Base-by-base conservation (phyloP, 2,329 filamentous ascomycete species). In the Sporothrix curviconia region DNA sequence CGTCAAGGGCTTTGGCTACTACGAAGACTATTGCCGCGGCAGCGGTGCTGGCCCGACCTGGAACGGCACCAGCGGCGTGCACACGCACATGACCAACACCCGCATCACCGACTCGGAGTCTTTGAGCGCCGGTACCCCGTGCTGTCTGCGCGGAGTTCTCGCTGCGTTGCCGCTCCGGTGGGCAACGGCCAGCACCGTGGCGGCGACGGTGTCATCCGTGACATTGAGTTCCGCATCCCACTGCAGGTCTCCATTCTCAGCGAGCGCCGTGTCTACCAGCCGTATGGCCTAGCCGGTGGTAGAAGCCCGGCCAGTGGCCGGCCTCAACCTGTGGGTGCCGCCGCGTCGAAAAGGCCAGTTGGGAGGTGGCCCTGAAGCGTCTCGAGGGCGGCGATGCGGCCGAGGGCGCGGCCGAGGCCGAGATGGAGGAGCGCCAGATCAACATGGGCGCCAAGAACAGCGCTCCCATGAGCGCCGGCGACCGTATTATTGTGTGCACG, bases 241-340 rank as follows among this genome's bases (percentile, higher is more conserved):
- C 80, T 94, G 5, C 86, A 91, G 69, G 87, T 89, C 14, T 87
- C 83, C 1, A 92, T 95, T 25, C 73, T 95, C 7, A 88, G 84
- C 6, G 90, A 95, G 70, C 71, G 90, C 17, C 74, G 90, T 30
- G 87, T 92, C 0, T 85, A 88, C 61, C 78, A 82, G 54, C 90
- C 90, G 1, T 96, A 92, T 64, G 92, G 92, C 0, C 78, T 96
- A 59, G 85, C 84, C 22, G 92, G 92, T 0, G 92, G 92, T 3
- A n/a, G n/a, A 86, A 85, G 57, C 87, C 92, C 60, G 92, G 84
- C 0, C 73, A 83, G 64, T 86, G 87, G n/a, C n/a, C 52, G 92
- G 92, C 0, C 74, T 92, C 60, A 97, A 97, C 64, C 75, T 95
- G 46, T 97, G 92, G 92, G 85, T 95, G 32, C 78, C 89, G n/a